A percentile compares a stretch with the other conserved stretches of the same genome.
These are phyloP conservation scores for Globisporangium cystogenes DNA, from an alignment of 352 stramenopile species.

Conservation along the genomic window DNA sequence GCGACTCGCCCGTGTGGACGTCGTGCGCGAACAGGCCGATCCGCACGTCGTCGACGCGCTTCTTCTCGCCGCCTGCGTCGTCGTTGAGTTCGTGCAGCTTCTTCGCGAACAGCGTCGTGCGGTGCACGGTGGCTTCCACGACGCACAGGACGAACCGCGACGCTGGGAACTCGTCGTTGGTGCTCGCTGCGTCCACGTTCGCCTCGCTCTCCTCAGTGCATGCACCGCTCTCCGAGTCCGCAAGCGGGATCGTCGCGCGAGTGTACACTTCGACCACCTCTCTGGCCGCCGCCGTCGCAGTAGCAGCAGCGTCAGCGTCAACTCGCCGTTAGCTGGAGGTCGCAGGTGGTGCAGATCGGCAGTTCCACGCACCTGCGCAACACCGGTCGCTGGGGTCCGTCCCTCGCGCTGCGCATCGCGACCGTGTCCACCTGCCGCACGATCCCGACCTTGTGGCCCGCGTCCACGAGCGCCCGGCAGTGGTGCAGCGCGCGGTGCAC, in stretches of 20 bases:
- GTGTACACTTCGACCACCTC: not conserved
- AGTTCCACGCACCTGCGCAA: not conserved
- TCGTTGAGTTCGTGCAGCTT: constrained; percentile 24
- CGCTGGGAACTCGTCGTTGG: not conserved
- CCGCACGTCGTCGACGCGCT: not conserved
- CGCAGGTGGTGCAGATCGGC: not conserved
- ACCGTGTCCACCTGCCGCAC: constrained; percentile 58
- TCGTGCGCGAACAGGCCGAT: not conserved
- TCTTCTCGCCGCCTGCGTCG: not conserved
- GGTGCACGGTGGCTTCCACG: constrained; percentile 29
- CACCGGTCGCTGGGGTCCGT: not conserved
- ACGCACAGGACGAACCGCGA: constrained; percentile 31
- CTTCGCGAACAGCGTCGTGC: constrained; percentile 27
- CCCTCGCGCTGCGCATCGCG: constrained; percentile 4
- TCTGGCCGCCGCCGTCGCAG: not conserved
- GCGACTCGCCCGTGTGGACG: not conserved
- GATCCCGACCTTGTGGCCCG: constrained; percentile 56
- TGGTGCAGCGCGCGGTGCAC: not conserved
- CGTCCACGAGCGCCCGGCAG: constrained; percentile 23
- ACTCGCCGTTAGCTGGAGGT: too few species aligned
- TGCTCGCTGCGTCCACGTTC: not conserved
- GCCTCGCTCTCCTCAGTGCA: not conserved
- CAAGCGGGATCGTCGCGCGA: not conserved
- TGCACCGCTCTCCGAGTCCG: not conserved
- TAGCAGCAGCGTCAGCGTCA: not conserved